phyloP scores from a whole-genome alignment of 2,329 filamentous ascomycete genomes.

The Ophiostoma angusticollis region DNA sequence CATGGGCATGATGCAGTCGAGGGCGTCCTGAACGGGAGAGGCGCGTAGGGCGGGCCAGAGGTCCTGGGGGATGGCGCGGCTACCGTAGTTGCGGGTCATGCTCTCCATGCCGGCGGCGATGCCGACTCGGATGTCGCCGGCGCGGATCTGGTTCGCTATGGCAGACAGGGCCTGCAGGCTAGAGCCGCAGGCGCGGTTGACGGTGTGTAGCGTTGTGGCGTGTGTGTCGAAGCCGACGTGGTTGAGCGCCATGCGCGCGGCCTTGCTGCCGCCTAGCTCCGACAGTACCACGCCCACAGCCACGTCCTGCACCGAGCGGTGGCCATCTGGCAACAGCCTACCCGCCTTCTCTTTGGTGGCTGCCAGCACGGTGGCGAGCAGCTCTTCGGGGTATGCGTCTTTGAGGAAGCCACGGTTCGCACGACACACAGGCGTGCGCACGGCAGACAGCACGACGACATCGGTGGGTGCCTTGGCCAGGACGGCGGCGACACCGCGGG shows the following conservation, averaged over 20 bases:
- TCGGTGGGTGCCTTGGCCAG: slow-evolving; percentile 69
- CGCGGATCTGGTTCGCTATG: slow-evolving; percentile 62
- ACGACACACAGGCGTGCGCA: slow-evolving; percentile 76
- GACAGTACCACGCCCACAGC: slow-evolving; percentile 81
- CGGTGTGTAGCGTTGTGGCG: slow-evolving; percentile 65
- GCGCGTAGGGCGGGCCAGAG: slow-evolving; percentile 63
- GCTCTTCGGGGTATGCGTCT: slow-evolving; percentile 81
- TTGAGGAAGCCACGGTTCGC: slow-evolving; percentile 74
- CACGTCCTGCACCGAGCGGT: slow-evolving; percentile 61
- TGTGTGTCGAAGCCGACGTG: slow-evolving; percentile 60
- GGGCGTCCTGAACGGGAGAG: slow-evolving; percentile 51
- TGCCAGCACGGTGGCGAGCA: slow-evolving; percentile 54
- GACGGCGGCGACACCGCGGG: slow-evolving; percentile 59
- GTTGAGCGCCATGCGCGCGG: slow-evolving; percentile 79
- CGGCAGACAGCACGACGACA: slow-evolving; percentile 77
- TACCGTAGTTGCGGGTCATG: slow-evolving; percentile 87
- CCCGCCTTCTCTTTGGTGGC: slow-evolving; percentile 47
- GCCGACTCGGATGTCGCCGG: slow-evolving; percentile 58
- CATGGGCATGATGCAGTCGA: slow-evolving; percentile 91
- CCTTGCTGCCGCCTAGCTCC: slow-evolving; percentile 82
- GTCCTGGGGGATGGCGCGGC: slow-evolving; percentile 68
- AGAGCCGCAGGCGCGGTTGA: slow-evolving; percentile 77
- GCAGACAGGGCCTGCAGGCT: slow-evolving; percentile 65
- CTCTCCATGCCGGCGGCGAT: slow-evolving; percentile 89
- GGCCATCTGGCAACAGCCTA: slow-evolving; percentile 61